Base-by-base conservation (phyloP, 2,329 filamentous ascomycete genomes). In the Hypoxylon sp. region DNA sequence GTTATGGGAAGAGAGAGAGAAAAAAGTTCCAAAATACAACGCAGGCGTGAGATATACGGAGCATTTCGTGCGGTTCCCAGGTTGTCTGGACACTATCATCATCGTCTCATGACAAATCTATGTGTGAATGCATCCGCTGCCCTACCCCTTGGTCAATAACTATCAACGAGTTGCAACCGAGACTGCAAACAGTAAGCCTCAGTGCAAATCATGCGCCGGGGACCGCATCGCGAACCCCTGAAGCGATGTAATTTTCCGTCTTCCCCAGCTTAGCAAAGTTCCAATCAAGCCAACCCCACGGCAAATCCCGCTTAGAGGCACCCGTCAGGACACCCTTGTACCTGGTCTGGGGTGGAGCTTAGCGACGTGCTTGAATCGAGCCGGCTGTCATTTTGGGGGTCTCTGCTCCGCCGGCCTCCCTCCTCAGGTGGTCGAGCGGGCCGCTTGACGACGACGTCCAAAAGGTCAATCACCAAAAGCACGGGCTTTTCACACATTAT, bases 111-210 rank as follows among this genome's bases (percentile, higher is more conserved):
- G 62, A 56, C 60, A 58, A 57, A 66, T 51, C 32, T 70, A 61
- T 65, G 62, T 65, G 54, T 42, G 62, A 65, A 52, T 53, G 46
- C 61, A 54, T 47, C 46, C 59, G 48, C 47, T 47, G 51, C 62
- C 60, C 54, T 59, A 56, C 59, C 47, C 39, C 51, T 65, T 57
- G 54, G 44, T 57, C 65, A 60, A 62, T 46, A 65, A 56, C 53
- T 68, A 63, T 65, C 68, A 62, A 52, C 57, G 29, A 65, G 68
- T 70, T 37, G 57, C 66, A 71, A 57, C 59, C 66, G 59, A 60
- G 51, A 32, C 66, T 65, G 57, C 62, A 67, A 69, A 67, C 63
- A 67, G 66, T 69, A 71, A 71, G 69, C 69, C 47, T 24, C 44
- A 61, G 62, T 56, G 63, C 42, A 62, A 58, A 69, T 67, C 59